These are phyloP conservation scores for Gossypium schwendimanii DNA, from an alignment of 441 rosid genomes.

Conservation along the genomic window DNA sequence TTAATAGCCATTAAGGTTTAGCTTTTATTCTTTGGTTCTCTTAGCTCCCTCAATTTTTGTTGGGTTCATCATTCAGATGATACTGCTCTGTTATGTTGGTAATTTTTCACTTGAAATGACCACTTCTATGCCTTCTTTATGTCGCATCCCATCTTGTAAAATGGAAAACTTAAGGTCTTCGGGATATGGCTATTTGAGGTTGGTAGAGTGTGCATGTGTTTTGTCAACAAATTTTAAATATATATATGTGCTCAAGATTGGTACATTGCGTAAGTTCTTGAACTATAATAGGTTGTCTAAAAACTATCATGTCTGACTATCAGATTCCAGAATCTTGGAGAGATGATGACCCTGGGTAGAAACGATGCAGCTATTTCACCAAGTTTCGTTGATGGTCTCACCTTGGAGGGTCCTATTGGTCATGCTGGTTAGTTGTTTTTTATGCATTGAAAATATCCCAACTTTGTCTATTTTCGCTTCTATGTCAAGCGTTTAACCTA, in stretches of 20 bases:
- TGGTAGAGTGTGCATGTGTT: not conserved
- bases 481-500: not conserved
- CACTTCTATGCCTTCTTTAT: not conserved
- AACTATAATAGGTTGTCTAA: not conserved
- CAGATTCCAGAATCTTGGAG: constrained; percentile 92
- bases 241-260: not conserved
- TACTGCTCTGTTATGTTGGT: not conserved
- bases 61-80: not conserved
- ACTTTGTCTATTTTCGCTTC: not conserved
- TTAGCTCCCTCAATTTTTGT: not conserved
- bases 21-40: not conserved
- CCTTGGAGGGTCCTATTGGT: constrained; percentile 83
- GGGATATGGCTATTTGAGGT: not conserved
- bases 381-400: constrained; percentile 79
- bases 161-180: not conserved
- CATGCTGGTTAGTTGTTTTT: constrained; percentile 50
- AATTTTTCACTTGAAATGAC: not conserved
- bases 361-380: constrained; percentile 81
- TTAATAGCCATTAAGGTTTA: not conserved
- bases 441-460: not conserved
- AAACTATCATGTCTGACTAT: not conserved
- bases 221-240: not conserved
- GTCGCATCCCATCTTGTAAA: not conserved
- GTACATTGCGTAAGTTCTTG: not conserved
- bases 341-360: constrained; percentile 92